Base-by-base conservation (phyloP, 176 grass and related monocot genomes). In the Metroxylon sagu region DNA sequence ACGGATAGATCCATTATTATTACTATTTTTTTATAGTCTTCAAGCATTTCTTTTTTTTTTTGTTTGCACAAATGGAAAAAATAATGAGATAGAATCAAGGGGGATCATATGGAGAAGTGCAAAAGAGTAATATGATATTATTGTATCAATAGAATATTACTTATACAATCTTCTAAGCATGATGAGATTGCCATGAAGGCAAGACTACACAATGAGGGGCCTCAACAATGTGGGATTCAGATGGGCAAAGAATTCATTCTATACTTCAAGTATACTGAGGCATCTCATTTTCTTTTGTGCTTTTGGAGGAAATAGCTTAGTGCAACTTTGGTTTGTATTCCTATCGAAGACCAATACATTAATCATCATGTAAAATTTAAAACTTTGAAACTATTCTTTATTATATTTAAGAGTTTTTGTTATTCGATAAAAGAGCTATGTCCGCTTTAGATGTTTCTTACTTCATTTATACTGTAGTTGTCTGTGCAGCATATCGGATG, bases 61-160 rank as follows among this genome's bases (percentile, higher is more conserved):
- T 48, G 29, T 25, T 35, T 30, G 21, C 52, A 64, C 65, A 75
- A 70, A 52, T 19, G 25, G 52, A 55, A 71, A 72, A 58, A 16
- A 57, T 57, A 19, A 50, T 62, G 56, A 66, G 65, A 54, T 21
- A 72, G 19, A 28, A 52, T 57, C 48, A 4, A 21, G 60, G 26
- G 18, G 16, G 29, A 48, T 14, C 7, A 17, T 16, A n/a, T 17
- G 14, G 12, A 50, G 14, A 3, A 4, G 26, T 48, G 39, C 21
- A 23, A 19, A 51, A 52, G 50, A 26, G 23, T 31, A 71, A 18
- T 0, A 18, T n/a, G 15, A 18, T 30, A 5, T 56, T 54, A 5
- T 52, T 69, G 66, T 31, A 25, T 56, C 48, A 29, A 21, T 26
- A 29, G 14, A 48, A 18, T 8, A 52, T 65, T 52, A 65, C 52